Conservation (phyloP, 179 eudicot species). For the Gypsophila paniculata region DNA sequence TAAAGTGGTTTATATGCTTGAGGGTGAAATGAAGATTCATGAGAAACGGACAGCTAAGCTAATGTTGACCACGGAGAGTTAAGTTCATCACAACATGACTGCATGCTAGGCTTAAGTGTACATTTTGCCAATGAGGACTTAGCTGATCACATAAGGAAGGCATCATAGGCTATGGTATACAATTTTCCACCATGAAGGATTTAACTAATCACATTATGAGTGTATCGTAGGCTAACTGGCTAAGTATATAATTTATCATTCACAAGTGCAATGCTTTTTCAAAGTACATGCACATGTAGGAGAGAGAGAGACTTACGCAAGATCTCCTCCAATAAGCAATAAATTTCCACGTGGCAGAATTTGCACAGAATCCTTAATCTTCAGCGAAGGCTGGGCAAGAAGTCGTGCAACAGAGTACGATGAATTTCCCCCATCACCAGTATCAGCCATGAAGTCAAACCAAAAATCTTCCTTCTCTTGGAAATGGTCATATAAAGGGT, state of each 20-base stretch:
- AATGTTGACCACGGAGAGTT: neutral
- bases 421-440: slow-evolving; percentile 99
- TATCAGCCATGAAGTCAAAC: slow-evolving; percentile 99
- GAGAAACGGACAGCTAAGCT: neutral
- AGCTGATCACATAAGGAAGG: no score
- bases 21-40: neutral
- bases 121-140: no score
- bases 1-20: neutral
- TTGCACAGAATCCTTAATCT: slow-evolving; percentile 30
- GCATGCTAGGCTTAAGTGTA: neutral
- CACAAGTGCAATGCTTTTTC: neutral
- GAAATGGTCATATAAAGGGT: slow-evolving; percentile 77
- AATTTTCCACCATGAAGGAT: no score
- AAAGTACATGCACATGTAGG: neutral
- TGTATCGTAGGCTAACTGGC: no score
- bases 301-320: slow-evolving; percentile 63
- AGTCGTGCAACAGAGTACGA: slow-evolving; percentile 78
- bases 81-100: neutral
- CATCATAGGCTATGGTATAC: no score
- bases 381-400: slow-evolving; percentile 78
- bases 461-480: slow-evolving; percentile 74
- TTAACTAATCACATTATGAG: no score
- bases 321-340: slow-evolving; percentile 96
- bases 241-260: neutral
- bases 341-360: slow-evolving; percentile 70